Base-by-base conservation (phyloP, 1,284 basidiomycete genomes). In the Ustilago sp. region DNA sequence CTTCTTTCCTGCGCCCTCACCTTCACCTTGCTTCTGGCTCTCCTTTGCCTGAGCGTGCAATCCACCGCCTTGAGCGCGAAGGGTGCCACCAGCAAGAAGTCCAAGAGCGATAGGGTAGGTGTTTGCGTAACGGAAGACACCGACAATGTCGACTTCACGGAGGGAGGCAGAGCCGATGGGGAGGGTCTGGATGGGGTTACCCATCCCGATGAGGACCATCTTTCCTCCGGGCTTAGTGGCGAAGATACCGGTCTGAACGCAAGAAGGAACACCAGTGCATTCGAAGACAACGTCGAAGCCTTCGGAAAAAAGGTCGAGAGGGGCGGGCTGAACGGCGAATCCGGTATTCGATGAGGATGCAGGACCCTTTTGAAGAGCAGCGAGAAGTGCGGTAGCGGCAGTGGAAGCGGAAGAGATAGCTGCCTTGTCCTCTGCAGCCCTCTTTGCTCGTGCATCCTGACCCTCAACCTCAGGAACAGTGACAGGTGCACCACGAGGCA, bases 161-260 rank as follows among this genome's bases (percentile, higher is more conserved):
- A 92, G 87, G 13, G 94, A 91, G 15, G 94, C 93, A 23, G 90
- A 89, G 35, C 92, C 92, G 63, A 94, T 89, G n/a, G 95, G 95
- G 0, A 83, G 57, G 34, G 77, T 81, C 67, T 93, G 90, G 82
- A 92, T 93, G 72, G 91, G 90, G 23, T 93, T 91, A 77, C 95
- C 95, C 95, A 98, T 98, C 36, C 95, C 95, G 80, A 98, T 91
- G 81, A 94, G 92, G 88, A 94, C 92, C 63, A 96, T 92, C 85
- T 93, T 93, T 50, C 93, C 93, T 59, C 94, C 95, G 6, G 93
- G 89, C 60, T 90, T 88, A 35, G 94, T 93, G 80, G 92, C 77
- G 50, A 82, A 83, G 64, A 86, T 82, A 9, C 79, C 72, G 23
- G 81, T 73, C 59, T 81, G 77, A 34, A 87, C 81, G 77, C 86